Conservation (phyloP, 495 filamentous ascomycete species). For the Letharia lupina region DNA sequence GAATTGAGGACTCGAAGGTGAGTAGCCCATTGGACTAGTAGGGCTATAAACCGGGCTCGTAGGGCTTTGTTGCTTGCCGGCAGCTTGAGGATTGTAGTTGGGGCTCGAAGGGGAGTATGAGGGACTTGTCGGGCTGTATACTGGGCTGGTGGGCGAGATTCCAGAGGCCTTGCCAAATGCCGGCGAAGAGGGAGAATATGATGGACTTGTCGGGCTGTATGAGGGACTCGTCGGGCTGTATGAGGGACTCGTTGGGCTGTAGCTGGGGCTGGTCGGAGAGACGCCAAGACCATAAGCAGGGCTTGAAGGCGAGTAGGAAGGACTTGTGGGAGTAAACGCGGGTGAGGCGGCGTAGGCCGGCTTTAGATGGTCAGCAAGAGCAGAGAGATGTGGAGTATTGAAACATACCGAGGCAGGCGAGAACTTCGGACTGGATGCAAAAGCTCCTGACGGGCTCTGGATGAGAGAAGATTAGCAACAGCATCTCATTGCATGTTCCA, state of each 20-base stretch:
- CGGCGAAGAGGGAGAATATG: slow-evolving; percentile 58
- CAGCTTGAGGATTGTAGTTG: slow-evolving; percentile 35
- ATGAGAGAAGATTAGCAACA: slow-evolving; percentile 55
- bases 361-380: slow-evolving; percentile 1
- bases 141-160: slow-evolving; percentile 42
- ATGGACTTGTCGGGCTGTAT: slow-evolving; percentile 44
- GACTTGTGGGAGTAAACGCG: slow-evolving; percentile 64
- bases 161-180: slow-evolving; percentile 56
- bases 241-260: slow-evolving; percentile 75
- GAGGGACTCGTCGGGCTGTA: slow-evolving; percentile 63
- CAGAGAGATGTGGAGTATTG: slow-evolving; percentile 43
- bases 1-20: slow-evolving; percentile 19
- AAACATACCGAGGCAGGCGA: slow-evolving; percentile 61
- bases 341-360: slow-evolving; percentile 42
- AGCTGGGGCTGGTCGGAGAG: slow-evolving; percentile 62
- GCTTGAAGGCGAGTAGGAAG: slow-evolving; percentile 78
- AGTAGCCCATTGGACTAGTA: slow-evolving; percentile 37
- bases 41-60: slow-evolving; percentile 38
- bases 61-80: slow-evolving; percentile 40
- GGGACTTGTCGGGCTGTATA: slow-evolving; percentile 55
- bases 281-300: slow-evolving; percentile 67
- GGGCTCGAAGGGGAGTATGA: slow-evolving; percentile 11
- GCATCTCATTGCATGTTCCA: slow-evolving; percentile 23
- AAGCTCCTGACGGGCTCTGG: slow-evolving; percentile 14
- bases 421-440: slow-evolving; percentile 43